Conservation (phyloP, 176 grass and related monocot species). For the Sorghum bicolor region DNA sequence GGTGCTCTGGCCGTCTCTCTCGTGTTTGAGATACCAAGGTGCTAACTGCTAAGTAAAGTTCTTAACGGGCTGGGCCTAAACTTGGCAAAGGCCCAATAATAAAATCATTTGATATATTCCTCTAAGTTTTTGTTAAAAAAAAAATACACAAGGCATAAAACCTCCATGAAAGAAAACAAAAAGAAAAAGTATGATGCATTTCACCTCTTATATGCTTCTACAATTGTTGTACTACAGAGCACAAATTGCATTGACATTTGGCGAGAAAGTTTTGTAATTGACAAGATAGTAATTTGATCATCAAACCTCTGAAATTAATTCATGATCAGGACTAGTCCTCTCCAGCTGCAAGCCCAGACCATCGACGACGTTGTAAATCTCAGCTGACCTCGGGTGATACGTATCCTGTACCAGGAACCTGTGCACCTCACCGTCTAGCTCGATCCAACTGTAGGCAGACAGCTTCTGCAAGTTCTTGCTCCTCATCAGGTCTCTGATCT, state of each 20-base stretch:
- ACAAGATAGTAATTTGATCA: not conserved
- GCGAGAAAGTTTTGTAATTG: not conserved
- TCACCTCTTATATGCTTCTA: not conserved
- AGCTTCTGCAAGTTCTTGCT: slow-evolving; percentile 78
- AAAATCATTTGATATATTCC: not conserved
- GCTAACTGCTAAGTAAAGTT: not conserved
- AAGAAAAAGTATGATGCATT: not conserved
- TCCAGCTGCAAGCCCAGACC: slow-evolving; percentile 58
- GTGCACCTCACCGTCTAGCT: slow-evolving; percentile 60
- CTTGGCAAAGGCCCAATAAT: not conserved
- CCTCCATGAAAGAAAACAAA: not conserved
- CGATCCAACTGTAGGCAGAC: slow-evolving; percentile 84
- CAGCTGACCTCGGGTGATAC: slow-evolving; percentile 46
- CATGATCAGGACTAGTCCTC: slow-evolving; percentile 9
- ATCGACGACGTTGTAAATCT: slow-evolving; percentile 55
- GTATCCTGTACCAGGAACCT: slow-evolving; percentile 78
- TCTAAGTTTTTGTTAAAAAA: not conserved
- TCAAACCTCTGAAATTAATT: slow-evolving; percentile 38
- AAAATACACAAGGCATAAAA: not conserved
- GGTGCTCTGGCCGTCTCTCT: not conserved
- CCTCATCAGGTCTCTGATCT: slow-evolving; percentile 69
- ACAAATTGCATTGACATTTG: not conserved
- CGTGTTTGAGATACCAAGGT: not conserved
- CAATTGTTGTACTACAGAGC: not conserved
- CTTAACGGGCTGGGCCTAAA: not conserved